Evolutionary conservation across 2,329 filamentous ascomycete genomes (phyloP).

Genomic region (Pseudogymnoascus sp.): DNA sequence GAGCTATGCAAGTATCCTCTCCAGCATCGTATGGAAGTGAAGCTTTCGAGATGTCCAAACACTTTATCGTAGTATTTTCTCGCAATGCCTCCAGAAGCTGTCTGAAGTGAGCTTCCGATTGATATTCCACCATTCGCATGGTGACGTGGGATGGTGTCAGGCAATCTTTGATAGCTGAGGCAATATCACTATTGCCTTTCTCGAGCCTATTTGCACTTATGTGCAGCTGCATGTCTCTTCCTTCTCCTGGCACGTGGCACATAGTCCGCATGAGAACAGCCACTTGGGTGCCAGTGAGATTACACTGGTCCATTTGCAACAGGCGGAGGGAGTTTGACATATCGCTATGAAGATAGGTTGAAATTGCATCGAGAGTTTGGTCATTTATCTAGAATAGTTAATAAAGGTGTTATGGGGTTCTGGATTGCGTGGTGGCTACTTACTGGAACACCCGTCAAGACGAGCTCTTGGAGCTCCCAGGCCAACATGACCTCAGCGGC

Average conservation of each 20-base stretch:
- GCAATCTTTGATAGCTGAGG: slow-evolving; percentile 41
- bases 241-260: slow-evolving; percentile 38
- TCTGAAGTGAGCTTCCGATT: slow-evolving; percentile 40
- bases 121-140: slow-evolving; percentile 58
- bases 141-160: slow-evolving; percentile 55
- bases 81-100: slow-evolving; percentile 54
- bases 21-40: slow-evolving; percentile 62
- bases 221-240: slow-evolving; percentile 55
- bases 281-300: slow-evolving; percentile 55
- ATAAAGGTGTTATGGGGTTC: slow-evolving; percentile 15
- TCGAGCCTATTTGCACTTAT: slow-evolving; percentile 50
- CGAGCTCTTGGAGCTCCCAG: slow-evolving; percentile 60
- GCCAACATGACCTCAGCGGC: slow-evolving; percentile 56
- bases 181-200: slow-evolving; percentile 42
- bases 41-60: slow-evolving; percentile 61
- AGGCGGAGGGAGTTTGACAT: slow-evolving; percentile 53
- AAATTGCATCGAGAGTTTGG: slow-evolving; percentile 56
- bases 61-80: slow-evolving; percentile 53
- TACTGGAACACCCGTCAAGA: slow-evolving; percentile 53
- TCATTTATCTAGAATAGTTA: slow-evolving; percentile 40
- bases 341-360: slow-evolving; percentile 53
- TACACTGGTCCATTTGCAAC: slow-evolving; percentile 59
- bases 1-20: slow-evolving; percentile 55
- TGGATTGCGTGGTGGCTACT: slow-evolving; percentile 10
- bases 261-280: slow-evolving; percentile 58